Percentiles rank a stretch among this genome's conserved stretches.
Conservation (phyloP, 352 stramenopile species). For the Phytophthora crassamura region DNA sequence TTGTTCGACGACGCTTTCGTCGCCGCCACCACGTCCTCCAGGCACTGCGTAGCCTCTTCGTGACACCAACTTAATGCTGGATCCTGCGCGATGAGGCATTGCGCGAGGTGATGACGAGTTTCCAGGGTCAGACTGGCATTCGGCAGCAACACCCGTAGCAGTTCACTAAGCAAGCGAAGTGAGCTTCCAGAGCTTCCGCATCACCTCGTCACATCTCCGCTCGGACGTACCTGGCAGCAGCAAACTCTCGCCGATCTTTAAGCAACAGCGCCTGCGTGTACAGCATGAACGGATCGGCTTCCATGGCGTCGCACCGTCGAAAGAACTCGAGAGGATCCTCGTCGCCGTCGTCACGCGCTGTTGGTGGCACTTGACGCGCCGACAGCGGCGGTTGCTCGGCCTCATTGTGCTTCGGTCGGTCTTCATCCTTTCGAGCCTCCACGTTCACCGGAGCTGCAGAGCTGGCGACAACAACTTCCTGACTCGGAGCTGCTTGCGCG, state of each 20-base stretch:
- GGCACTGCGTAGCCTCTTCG: constrained; percentile 36
- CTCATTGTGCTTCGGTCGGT: constrained; percentile 1
- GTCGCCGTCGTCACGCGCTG: constrained; percentile 18
- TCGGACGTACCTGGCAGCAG: constrained; percentile 37
- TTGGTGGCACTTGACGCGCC: constrained; percentile 15
- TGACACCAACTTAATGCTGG: constrained; percentile 24
- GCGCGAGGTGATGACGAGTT: constrained; percentile 49
- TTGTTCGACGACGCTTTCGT: constrained; percentile 7
- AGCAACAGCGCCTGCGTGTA: constrained; percentile 61
- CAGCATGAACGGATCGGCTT: constrained; percentile 32
- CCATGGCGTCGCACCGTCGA: constrained; percentile 21
- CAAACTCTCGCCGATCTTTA: constrained; percentile 41
- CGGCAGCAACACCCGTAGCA: constrained; percentile 36
- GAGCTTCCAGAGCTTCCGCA: no score
- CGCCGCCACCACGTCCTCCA: constrained; percentile 39
- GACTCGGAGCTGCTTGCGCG: not conserved
- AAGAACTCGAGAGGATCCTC: constrained; percentile 41
- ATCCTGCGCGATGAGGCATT: constrained; percentile 55
- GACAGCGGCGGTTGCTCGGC: not conserved
- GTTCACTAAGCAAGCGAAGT: constrained; percentile 15
- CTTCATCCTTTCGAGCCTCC: constrained; percentile 2
- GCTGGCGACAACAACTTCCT: not conserved
- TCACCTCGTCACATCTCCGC: not conserved
- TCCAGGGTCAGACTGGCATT: constrained; percentile 35
- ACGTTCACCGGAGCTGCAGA: not conserved